These are phyloP conservation scores for Grosmannia huntii DNA, from an alignment of 2,329 filamentous ascomycete species.

Conservation along the genomic window DNA sequence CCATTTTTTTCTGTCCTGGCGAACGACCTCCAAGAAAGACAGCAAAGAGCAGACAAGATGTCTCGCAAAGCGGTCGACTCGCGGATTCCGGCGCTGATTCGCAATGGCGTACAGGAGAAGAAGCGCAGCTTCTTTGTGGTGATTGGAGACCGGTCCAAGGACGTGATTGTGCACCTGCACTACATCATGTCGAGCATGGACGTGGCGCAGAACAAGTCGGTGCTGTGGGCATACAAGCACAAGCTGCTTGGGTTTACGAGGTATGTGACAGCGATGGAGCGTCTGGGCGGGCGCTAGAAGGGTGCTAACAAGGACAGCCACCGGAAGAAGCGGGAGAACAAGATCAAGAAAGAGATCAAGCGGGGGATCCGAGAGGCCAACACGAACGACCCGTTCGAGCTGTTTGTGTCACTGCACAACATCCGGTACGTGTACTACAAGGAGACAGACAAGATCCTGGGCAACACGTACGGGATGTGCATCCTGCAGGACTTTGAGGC, in stretches of 20 bases:
- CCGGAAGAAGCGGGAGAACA: constrained; percentile 93
- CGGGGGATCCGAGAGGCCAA: constrained; percentile 86
- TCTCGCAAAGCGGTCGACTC: constrained; percentile 58
- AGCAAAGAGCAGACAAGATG: constrained; percentile 27
- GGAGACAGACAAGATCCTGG: constrained; percentile 96
- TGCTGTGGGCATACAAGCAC: constrained; percentile 96
- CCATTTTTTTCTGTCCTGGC: background rate
- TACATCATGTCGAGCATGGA: constrained; percentile 75
- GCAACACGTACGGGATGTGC: constrained; percentile 73
- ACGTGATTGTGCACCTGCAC: constrained; percentile 88
- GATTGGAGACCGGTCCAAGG: constrained; percentile 86
- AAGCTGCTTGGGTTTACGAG: constrained; percentile 88
- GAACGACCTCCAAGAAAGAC: background rate
- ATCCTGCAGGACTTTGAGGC: constrained; percentile 97
- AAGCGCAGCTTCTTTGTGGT: constrained; percentile 97
- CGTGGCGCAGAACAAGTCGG: constrained; percentile 77
- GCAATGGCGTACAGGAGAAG: constrained; percentile 87
- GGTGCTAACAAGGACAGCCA: constrained; percentile 42
- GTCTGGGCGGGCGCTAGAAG: background rate
- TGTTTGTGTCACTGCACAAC: constrained; percentile 91
- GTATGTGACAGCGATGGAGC: constrained; percentile 19
- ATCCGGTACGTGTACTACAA: constrained; percentile 99
- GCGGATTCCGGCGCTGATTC: constrained; percentile 80
- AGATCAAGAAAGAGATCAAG: constrained; percentile 98
- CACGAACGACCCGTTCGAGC: constrained; percentile 87